Conservation (phyloP, 306 rosid species). For the Crataegus laevigata region DNA sequence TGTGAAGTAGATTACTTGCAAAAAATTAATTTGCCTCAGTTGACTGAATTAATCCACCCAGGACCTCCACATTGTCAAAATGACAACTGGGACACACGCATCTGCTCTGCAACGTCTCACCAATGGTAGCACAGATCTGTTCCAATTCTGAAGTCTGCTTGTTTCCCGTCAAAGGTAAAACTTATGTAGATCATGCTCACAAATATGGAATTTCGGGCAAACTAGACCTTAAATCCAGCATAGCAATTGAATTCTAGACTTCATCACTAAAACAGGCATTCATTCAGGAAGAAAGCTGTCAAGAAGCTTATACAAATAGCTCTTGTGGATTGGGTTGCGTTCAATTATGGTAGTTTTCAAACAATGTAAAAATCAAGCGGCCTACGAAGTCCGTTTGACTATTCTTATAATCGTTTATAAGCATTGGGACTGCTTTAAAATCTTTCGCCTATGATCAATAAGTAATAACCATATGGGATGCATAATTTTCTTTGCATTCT, state of each 20-base stretch:
- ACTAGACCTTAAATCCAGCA: neutral
- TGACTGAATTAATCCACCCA: slow-evolving; percentile 35
- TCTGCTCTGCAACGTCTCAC: slow-evolving; percentile 62
- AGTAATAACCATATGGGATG: neutral
- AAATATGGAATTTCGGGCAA: neutral
- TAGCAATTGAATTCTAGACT: neutral
- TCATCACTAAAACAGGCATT: slow-evolving; percentile 8
- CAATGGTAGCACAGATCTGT: slow-evolving; percentile 35
- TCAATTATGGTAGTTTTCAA: neutral
- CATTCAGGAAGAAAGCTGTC: neutral
- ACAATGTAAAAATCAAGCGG: neutral
- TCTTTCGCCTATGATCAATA: neutral
- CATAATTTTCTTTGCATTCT: neutral
- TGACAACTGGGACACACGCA: slow-evolving; percentile 70
- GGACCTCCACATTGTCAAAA: slow-evolving; percentile 50
- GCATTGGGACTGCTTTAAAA: neutral
- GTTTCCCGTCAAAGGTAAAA: slow-evolving; percentile 51
- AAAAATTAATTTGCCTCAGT: slow-evolving; percentile 30
- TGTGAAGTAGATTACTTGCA: slow-evolving; percentile 28
- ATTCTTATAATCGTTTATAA: neutral
- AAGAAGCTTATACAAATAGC: neutral
- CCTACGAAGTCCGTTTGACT: neutral
- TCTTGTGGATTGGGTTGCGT: neutral
- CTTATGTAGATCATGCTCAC: neutral
- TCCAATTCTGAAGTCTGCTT: slow-evolving; percentile 61